Conservation (phyloP, 2,329 filamentous ascomycete genomes). For the Monosporascus sp. region DNA sequence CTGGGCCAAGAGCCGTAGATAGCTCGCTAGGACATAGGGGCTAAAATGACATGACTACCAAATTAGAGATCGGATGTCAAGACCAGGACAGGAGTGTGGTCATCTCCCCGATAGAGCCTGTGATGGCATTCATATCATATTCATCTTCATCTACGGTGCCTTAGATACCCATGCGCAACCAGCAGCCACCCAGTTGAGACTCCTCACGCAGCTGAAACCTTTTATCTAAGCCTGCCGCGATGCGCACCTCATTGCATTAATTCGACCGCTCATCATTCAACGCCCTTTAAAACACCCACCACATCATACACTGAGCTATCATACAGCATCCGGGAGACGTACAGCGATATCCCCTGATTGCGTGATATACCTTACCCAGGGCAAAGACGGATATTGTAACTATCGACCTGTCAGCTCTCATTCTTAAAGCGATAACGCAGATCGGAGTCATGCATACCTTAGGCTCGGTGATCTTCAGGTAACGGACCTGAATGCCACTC, state of each 20-base stretch:
- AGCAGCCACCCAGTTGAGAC: neutral
- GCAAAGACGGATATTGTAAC: slow-evolving; percentile 96
- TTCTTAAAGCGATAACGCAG: neutral
- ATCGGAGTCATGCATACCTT: slow-evolving; percentile 61
- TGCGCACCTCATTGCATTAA: slow-evolving; percentile 7
- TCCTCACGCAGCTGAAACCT: slow-evolving; percentile 9
- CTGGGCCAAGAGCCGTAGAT: too few relatives aligned
- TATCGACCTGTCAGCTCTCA: slow-evolving; percentile 29
- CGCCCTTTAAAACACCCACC: slow-evolving; percentile 3
- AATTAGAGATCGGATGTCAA: too few relatives aligned
- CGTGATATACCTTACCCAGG: slow-evolving; percentile 98
- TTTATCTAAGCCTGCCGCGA: slow-evolving; percentile 17
- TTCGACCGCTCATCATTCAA: neutral
- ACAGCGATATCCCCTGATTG: slow-evolving; percentile 97
- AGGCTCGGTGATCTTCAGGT: slow-evolving; percentile 98
- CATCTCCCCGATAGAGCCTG: too few relatives aligned
- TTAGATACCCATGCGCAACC: too few relatives aligned
- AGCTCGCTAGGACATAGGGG: too few relatives aligned
- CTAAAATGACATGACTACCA: too few relatives aligned
- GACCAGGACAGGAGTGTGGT: too few relatives aligned
- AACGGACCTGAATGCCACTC: slow-evolving; percentile 95
- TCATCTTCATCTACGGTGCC: too few relatives aligned
- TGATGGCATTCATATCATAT: too few relatives aligned
- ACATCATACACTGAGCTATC: slow-evolving; percentile 5
- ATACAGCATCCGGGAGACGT: slow-evolving; percentile 83